These are phyloP conservation scores for Yamadazyma paraphyllophila DNA, from an alignment of 805 yeast genomes.

Conservation along the genomic window DNA sequence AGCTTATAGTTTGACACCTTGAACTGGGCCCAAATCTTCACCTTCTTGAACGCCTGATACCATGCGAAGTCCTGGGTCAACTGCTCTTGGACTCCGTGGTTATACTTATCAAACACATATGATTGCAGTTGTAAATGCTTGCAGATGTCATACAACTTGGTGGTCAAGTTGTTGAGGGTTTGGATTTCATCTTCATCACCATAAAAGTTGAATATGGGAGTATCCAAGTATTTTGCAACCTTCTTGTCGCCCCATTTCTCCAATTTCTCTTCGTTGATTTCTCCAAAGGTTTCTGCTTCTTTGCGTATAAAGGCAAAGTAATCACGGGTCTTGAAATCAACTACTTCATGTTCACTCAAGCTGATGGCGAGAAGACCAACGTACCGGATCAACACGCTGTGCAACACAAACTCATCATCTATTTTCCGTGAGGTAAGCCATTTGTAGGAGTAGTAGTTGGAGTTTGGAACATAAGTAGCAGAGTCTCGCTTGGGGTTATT, in stretches of 20 bases:
- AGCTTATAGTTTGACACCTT: constrained; percentile 53
- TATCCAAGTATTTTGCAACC: constrained; percentile 4
- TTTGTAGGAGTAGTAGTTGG: constrained; percentile 31
- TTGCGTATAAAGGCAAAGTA: constrained; percentile 20
- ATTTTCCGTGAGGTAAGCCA: constrained; percentile 29
- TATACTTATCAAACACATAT: constrained; percentile 46
- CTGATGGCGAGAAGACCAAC: constrained; percentile 36
- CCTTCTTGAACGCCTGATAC: constrained; percentile 61
- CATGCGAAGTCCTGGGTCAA: constrained; percentile 73
- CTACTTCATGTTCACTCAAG: constrained; percentile 40
- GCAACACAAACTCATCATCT: constrained; percentile 28
- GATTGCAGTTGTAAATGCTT: constrained; percentile 25
- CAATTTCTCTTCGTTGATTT: constrained; percentile 11
- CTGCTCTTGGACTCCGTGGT: constrained; percentile 45
- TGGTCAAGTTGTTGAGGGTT: constrained; percentile 4
- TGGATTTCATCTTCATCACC: constrained; percentile 6
- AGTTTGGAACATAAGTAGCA: constrained; percentile 30
- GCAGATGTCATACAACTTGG: not conserved
- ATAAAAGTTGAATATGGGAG: constrained; percentile 5
- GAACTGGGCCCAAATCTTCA: constrained; percentile 56
- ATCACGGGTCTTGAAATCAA: constrained; percentile 22
- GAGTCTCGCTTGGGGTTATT: constrained; percentile 28
- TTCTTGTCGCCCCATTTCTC: constrained; percentile 20
- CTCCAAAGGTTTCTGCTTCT: constrained; percentile 18
- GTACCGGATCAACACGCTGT: constrained; percentile 34